These are phyloP conservation scores for Wickerhamiella bombiphila DNA, from an alignment of 805 yeast genomes.

Conservation along the genomic window DNA sequence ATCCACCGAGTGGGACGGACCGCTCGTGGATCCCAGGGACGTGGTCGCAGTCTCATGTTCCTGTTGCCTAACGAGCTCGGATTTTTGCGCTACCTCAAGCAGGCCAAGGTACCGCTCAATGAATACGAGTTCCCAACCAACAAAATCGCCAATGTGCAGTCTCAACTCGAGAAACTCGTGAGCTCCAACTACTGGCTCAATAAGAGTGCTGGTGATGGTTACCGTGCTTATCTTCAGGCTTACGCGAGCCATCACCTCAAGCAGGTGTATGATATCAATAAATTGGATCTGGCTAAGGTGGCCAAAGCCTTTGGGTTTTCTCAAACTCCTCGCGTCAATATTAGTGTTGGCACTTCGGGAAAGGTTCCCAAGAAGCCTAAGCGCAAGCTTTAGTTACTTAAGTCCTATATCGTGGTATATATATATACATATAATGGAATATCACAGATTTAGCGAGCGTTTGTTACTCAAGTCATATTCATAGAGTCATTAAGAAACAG, in stretches of 20 bases:
- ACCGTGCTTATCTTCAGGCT: constrained; percentile 91
- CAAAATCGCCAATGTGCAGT: constrained; percentile 92
- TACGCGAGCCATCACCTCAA: constrained; percentile 93
- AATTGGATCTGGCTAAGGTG: constrained; percentile 83
- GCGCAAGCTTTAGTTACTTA: neutral
- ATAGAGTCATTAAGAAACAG: too few relatives aligned
- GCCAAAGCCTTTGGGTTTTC: constrained; percentile 87
- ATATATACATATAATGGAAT: too few relatives aligned
- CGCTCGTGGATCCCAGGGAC: constrained; percentile 74
- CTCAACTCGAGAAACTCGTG: constrained; percentile 80
- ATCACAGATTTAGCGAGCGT: too few relatives aligned
- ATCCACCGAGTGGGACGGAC: constrained; percentile 99
- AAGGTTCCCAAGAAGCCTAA: constrained; percentile 1
- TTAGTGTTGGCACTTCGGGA: constrained; percentile 88
- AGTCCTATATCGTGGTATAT: too few relatives aligned
- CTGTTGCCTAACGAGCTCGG: constrained; percentile 89
- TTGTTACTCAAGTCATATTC: too few relatives aligned
- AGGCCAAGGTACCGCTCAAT: constrained; percentile 93
- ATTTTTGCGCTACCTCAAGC: constrained; percentile 82
- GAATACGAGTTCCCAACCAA: constrained; percentile 92
- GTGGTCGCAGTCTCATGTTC: constrained; percentile 91
- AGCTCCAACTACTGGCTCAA: constrained; percentile 87
- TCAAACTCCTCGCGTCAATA: constrained; percentile 92
- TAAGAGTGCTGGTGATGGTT: constrained; percentile 92
- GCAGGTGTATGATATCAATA: constrained; percentile 92